Base-by-base conservation (phyloP, 345 rosid species). In the Pugionium cornutum region DNA sequence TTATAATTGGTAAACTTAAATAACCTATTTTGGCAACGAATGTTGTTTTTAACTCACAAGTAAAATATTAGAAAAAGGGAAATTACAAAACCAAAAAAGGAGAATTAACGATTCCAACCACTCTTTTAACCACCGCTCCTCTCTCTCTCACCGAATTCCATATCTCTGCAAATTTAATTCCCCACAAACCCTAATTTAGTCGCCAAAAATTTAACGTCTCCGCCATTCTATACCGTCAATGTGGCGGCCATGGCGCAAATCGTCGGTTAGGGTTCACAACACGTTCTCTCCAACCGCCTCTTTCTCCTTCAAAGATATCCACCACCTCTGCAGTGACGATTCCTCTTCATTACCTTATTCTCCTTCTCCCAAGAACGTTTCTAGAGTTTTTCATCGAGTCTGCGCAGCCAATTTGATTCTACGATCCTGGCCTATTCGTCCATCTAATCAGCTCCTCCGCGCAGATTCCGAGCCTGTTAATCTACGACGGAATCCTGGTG, bases 201-300 rank as follows among this genome's bases (percentile, higher is more conserved):
- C 18, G 18, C 18, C 18, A 26, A 18, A 29, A 42, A 6, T 42
- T 27, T 51, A 47, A 32, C 26, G 37, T 50, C 48, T 50, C 61
- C 75, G 56, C 58, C 61, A 35, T 54, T 54, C 54, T 52, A 59
- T 67, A 73, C 82, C 82, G 67, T 78, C 86, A 78, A 91, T 91
- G 98, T 91, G 98, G 98, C 87, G 87, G 81, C 84, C 83, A 83
- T 79, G 91, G 88, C 75, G 75, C 25, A 83, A 83, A 81, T 72
- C 98, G 52, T 65, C 85, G 54, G 80, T 80, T 35, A 75, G 72
- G 73, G 72, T 79, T 78, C 82, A 72, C 78, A 75, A 73, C 60
- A 61, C 73, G 1, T 65, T 58, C 18, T 61, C 78, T 39, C 72
- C 79, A 26, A 31, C 81, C 44, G 47, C 82, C 3, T 81, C 83